Conservation (phyloP, 139 green algal species). For the Desmodesmus armatus region DNA sequence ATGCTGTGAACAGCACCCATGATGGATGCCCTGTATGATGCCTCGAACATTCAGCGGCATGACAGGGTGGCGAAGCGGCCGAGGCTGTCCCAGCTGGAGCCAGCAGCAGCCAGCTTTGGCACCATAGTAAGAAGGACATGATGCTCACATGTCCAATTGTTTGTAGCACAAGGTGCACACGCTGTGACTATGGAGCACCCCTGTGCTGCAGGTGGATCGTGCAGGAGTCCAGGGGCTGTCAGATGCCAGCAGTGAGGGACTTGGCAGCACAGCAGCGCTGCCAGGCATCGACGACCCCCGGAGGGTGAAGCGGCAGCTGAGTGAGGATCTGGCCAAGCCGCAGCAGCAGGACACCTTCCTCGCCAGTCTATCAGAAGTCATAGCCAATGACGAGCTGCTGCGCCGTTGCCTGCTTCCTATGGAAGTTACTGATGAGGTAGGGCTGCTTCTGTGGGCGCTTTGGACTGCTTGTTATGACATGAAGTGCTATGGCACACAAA, state of each 20-base stretch:
- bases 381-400: constrained; percentile 39
- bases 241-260: neutral
- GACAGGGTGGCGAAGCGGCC: too few relatives aligned
- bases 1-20: neutral
- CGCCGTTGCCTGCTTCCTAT: constrained; percentile 50
- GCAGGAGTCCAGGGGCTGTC: constrained; percentile 9
- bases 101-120: too few relatives aligned
- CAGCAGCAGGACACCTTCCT: constrained; percentile 22
- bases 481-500: too few relatives aligned
- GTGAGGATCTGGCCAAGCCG: constrained; percentile 20
- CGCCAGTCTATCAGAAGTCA: constrained; percentile 33
- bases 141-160: too few relatives aligned
- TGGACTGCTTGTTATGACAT: too few relatives aligned
- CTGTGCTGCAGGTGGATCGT: constrained; percentile 10
- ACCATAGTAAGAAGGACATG: too few relatives aligned
- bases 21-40: neutral
- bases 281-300: constrained; percentile 44
- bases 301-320: constrained; percentile 34
- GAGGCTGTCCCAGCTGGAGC: constrained; percentile 4
- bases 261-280: neutral
- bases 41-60: neutral
- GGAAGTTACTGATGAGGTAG: constrained; percentile 11
- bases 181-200: too few relatives aligned
- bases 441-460: too few relatives aligned
- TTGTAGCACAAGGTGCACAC: too few relatives aligned